Evolutionary conservation across 805 yeast species (phyloP).

Genomic region (Saccharomycopsis fermentans): DNA sequence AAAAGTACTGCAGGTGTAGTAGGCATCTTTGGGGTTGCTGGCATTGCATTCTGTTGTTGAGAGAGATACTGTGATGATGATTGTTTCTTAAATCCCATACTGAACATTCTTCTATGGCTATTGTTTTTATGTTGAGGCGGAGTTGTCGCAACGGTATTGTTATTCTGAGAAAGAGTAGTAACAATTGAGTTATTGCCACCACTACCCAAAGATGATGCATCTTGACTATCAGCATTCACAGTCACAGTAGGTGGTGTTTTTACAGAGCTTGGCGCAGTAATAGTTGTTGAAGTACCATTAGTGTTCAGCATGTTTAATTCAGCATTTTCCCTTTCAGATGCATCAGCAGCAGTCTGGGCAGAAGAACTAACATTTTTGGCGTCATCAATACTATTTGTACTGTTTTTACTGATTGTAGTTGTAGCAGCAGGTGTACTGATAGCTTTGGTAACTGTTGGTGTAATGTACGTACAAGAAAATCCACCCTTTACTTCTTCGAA

Average conservation of each 20-base stretch:
- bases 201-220: background rate
- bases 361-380: background rate
- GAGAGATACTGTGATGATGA: background rate
- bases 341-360: background rate
- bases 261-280: constrained; percentile 1
- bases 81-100: constrained; percentile 21
- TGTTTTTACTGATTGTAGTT: constrained; percentile 1
- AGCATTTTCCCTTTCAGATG: background rate
- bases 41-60: background rate
- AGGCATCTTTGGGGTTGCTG: constrained; percentile 19
- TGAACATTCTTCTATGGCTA: constrained; percentile 18
- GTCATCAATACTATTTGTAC: background rate
- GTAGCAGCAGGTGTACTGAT: background rate
- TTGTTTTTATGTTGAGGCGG: constrained; percentile 3
- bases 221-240: constrained; percentile 1
- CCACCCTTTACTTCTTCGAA: constrained; percentile 92
- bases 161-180: constrained; percentile 10
- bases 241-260: constrained; percentile 12
- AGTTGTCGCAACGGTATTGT: constrained; percentile 7
- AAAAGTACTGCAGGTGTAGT: constrained; percentile 21
- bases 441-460: background rate
- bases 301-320: constrained; percentile 2
- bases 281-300: constrained; percentile 2
- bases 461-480: constrained; percentile 52
- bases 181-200: background rate